Evolutionary conservation across 2,329 filamentous ascomycete genomes (phyloP).

Genomic region (Fusarium newnesense): DNA sequence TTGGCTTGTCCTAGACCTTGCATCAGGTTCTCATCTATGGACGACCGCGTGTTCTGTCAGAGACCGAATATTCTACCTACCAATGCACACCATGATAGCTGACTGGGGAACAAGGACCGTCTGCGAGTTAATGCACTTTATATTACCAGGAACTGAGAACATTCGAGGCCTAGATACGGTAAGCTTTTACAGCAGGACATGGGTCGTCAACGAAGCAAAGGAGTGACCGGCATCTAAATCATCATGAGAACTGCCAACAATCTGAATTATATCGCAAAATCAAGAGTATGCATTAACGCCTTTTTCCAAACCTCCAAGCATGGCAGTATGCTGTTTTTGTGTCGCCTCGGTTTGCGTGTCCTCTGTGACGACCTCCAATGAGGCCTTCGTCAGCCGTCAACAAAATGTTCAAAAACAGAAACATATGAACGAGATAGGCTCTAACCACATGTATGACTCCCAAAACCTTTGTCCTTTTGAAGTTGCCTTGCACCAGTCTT

Average conservation of each 20-base stretch:
- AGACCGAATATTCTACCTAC: neutral
- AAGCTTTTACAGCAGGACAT: neutral
- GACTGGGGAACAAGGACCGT: neutral
- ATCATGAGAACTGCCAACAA: slow-evolving; percentile 9
- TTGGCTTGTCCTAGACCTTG: neutral
- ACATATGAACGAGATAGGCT: neutral
- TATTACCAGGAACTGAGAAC: neutral
- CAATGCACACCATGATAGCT: neutral
- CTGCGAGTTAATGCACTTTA: neutral
- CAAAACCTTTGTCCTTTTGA: slow-evolving; percentile 10
- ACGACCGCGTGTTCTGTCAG: neutral
- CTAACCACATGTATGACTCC: neutral
- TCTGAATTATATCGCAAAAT: slow-evolving; percentile 4
- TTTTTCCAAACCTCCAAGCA: slow-evolving; percentile 1
- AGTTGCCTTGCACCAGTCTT: slow-evolving; percentile 32
- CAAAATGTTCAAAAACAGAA: neutral
- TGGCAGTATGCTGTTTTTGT: neutral
- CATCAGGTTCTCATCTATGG: neutral
- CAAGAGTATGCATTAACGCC: slow-evolving; percentile 13
- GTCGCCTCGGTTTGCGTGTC: neutral
- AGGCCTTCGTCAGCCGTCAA: slow-evolving; percentile 3
- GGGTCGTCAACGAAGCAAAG: neutral
- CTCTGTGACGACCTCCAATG: neutral
- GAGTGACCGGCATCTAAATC: slow-evolving; percentile 3
- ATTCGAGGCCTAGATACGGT: neutral